Evolutionary conservation across 2,329 filamentous ascomycete species (phyloP).

Genomic region (Hypocrella siamensis): DNA sequence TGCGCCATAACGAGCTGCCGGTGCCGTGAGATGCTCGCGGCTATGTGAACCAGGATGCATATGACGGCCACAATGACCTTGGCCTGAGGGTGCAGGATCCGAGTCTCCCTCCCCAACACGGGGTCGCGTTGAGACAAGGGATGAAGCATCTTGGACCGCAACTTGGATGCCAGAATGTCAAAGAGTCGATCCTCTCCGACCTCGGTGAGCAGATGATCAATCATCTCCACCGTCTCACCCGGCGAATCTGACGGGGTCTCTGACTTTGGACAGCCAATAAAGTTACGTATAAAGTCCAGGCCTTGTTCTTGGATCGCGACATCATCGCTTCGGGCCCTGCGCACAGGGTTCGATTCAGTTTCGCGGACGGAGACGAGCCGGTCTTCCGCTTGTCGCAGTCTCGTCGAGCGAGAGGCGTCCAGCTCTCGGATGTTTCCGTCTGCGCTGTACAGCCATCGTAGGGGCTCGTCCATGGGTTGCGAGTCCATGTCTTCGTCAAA

Average conservation of each 20-base stretch:
- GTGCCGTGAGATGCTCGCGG: slow-evolving; percentile 65
- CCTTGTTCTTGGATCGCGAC: slow-evolving; percentile 81
- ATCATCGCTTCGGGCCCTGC: slow-evolving; percentile 60
- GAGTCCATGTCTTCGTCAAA: slow-evolving; percentile 44
- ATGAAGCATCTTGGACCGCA: slow-evolving; percentile 45
- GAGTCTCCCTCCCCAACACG: slow-evolving; percentile 21
- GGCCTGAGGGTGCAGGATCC: slow-evolving; percentile 39
- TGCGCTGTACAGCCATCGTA: slow-evolving; percentile 18
- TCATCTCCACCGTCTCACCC: slow-evolving; percentile 51
- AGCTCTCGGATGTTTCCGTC: slow-evolving; percentile 17
- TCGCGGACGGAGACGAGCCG: slow-evolving; percentile 40
- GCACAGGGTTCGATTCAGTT: slow-evolving; percentile 49
- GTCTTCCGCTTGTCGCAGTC: slow-evolving; percentile 32
- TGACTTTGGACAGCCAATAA: slow-evolving; percentile 49
- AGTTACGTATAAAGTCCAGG: slow-evolving; percentile 76
- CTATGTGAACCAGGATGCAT: slow-evolving; percentile 76
- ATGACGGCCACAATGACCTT: slow-evolving; percentile 67
- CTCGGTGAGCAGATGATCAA: slow-evolving; percentile 65
- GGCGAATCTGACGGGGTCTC: slow-evolving; percentile 33
- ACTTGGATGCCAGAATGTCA: slow-evolving; percentile 63
- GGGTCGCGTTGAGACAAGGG: slow-evolving; percentile 30
- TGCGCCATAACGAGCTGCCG: slow-evolving; percentile 65
- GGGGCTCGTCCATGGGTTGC: slow-evolving; percentile 29
- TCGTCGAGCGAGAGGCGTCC: slow-evolving; percentile 20
- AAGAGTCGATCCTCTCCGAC: slow-evolving; percentile 69